Evolutionary conservation across 1,139 yeast genomes (phyloP).

Genomic region (Meyerozyma guilliermondii): DNA sequence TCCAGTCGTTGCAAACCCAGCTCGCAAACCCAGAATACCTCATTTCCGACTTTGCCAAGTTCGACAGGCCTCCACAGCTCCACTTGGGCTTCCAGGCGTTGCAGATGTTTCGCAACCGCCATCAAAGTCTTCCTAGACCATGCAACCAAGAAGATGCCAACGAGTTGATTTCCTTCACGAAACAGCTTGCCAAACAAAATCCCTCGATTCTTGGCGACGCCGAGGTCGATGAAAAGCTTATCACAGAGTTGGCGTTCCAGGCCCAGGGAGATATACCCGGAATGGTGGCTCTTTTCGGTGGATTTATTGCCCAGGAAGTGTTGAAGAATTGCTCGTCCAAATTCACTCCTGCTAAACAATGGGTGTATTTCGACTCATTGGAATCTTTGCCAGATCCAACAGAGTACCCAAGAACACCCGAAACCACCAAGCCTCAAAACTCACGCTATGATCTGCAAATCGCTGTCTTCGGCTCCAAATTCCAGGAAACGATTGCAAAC

Average conservation of each 20-base stretch:
- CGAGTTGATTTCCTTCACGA: conserved; percentile 57
- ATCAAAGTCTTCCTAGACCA: conserved; percentile 69
- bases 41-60: conserved; percentile 85
- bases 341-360: conserved; percentile 86
- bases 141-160: conserved; percentile 69
- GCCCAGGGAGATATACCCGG: conserved; percentile 93
- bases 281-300: conserved; percentile 86
- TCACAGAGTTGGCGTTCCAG: conserved; percentile 74
- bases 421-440: conserved; percentile 67
- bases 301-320: conserved; percentile 94
- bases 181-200: conserved; percentile 54
- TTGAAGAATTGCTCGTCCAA: conserved; percentile 93
- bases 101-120: conserved; percentile 61
- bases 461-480: conserved; percentile 85
- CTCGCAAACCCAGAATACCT: conserved; percentile 73
- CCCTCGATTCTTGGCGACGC: conserved; percentile 52
- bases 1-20: conserved; percentile 62
- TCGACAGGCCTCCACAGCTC: conserved; percentile 84
- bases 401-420: conserved; percentile 57
- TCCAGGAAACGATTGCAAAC: conserved; percentile 69
- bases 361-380: conserved; percentile 87
- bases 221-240: conserved; percentile 57
- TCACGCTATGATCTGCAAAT: conserved; percentile 90
- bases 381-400: conserved; percentile 75
- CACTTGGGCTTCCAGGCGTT: conserved; percentile 92